Conservation (phyloP, 2,329 filamentous ascomycete species). For the Rachicladosporium sp. region DNA sequence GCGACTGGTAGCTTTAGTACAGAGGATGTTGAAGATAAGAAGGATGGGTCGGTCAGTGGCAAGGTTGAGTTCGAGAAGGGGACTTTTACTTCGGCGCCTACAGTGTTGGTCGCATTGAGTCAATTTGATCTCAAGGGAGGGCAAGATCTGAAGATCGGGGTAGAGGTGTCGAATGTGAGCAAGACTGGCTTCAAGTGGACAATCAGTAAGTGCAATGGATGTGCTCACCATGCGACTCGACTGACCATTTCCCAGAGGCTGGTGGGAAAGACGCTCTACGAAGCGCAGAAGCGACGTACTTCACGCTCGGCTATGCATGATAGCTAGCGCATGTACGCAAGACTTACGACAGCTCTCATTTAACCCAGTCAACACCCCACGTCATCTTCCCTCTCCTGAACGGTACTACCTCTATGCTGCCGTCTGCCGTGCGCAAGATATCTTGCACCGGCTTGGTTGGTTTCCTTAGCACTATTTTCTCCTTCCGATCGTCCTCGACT, state of each 20-base stretch:
- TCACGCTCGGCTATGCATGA: constrained; percentile 4
- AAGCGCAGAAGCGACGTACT: constrained; percentile 4
- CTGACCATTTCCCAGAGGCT: constrained; percentile 3
- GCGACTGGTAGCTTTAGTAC: constrained; percentile 9
- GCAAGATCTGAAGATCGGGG: constrained; percentile 4
- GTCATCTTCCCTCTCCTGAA: constrained; percentile 51
- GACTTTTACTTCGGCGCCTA: constrained; percentile 7
- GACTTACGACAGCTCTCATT: no score
- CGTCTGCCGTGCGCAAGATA: constrained; percentile 41
- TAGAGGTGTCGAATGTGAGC: constrained; percentile 4
- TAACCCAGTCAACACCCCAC: constrained; percentile 39
- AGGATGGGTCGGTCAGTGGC: constrained; percentile 1
- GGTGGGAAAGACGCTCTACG: constrained; percentile 1
- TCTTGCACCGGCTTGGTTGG: constrained; percentile 43
- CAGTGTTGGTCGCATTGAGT: constrained; percentile 6
- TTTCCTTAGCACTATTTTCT: constrained; percentile 46
- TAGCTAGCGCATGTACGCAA: background rate
- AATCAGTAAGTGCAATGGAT: constrained; percentile 1
- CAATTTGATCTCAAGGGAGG: constrained; percentile 3
- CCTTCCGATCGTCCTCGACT: constrained; percentile 32
- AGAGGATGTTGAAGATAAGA: constrained; percentile 2
- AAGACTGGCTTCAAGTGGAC: constrained; percentile 3
- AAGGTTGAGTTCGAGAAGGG: constrained; percentile 6
- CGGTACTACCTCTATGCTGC: constrained; percentile 48
- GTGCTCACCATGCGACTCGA: background rate